Evolutionary conservation across 805 yeast genomes (phyloP).

Genomic region (Sugiyamaella qingdaonensis): DNA sequence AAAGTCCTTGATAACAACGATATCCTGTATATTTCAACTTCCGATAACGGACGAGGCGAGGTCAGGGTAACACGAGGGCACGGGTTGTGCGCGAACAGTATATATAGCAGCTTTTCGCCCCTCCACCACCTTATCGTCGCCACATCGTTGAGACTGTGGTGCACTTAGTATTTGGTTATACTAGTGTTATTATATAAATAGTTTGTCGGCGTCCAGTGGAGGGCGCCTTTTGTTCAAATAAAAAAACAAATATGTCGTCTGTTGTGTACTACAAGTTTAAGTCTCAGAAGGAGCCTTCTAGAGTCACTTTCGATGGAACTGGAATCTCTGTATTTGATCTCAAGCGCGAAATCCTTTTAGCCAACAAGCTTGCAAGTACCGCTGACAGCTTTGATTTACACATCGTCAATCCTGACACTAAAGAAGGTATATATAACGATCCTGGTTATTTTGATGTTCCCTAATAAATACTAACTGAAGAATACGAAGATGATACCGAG

Average conservation of each 20-base stretch:
- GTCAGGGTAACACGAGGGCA: not conserved
- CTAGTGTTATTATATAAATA: not conserved
- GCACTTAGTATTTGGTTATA: not conserved
- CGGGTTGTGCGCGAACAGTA: not conserved
- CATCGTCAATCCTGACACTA: constrained; percentile 65
- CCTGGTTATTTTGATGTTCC: not conserved
- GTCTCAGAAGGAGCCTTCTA: constrained; percentile 74
- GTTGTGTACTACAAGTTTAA: constrained; percentile 81
- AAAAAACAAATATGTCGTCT: constrained; percentile 58
- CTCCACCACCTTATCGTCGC: not conserved
- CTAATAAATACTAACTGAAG: constrained; percentile 31
- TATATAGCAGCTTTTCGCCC: not conserved
- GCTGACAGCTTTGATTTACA: constrained; percentile 70
- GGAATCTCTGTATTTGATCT: constrained; percentile 93
- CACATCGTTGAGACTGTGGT: not conserved
- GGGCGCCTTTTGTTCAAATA: not conserved
- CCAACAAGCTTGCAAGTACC: constrained; percentile 77
- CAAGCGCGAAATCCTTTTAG: constrained; percentile 81
- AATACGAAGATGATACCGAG: constrained; percentile 81
- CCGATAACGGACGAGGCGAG: no score
- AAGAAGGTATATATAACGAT: constrained; percentile 36
- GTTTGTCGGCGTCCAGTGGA: not conserved
- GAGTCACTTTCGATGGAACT: constrained; percentile 90
- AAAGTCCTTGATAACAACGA: no score
- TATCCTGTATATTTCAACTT: no score